Conservation (phyloP, 78 protist genomes). For the Fonticula alba region DNA sequence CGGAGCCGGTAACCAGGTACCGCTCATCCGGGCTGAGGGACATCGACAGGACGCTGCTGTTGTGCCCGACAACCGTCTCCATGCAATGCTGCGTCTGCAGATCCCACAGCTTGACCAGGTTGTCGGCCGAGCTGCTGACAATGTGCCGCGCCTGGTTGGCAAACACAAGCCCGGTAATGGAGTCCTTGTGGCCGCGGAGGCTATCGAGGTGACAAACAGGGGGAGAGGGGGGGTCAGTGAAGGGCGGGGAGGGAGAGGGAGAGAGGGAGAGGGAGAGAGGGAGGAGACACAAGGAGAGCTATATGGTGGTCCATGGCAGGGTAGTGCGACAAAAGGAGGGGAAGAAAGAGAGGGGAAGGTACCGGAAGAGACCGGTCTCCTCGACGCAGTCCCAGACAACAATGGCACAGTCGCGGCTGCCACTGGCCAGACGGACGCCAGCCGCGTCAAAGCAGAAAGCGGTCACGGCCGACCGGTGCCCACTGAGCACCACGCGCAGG, state of each 20-base stretch:
- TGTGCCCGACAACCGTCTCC: conserved; percentile 57
- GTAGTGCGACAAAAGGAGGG: neutral
- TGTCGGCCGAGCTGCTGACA: conserved; percentile 6
- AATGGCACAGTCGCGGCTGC: conserved; percentile 56
- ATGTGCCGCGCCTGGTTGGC: conserved; percentile 9
- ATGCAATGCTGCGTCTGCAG: conserved; percentile 55
- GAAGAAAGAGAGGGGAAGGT: neutral
- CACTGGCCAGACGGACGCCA: conserved; percentile 48
- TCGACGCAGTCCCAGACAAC: conserved; percentile 76
- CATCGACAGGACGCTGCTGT: conserved; percentile 42
- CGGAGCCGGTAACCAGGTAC: conserved; percentile 70
- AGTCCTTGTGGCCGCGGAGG: conserved; percentile 57
- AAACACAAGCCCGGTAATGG: conserved; percentile 21
- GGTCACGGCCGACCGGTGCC: conserved; percentile 14
- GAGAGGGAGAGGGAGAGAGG: too few species aligned
- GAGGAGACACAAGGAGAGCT: too few species aligned
- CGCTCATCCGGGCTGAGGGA: conserved; percentile 62
- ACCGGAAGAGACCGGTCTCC: conserved; percentile 48
- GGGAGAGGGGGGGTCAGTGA: neutral
- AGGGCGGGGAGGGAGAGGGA: neutral
- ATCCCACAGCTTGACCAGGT: conserved; percentile 71
- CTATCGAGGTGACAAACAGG: neutral
- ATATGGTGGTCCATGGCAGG: too few species aligned
- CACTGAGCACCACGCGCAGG: conserved; percentile 1
- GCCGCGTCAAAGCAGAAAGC: conserved; percentile 25